These are phyloP conservation scores for Globisporangium abappressorium DNA, from an alignment of 352 stramenopile species.

Conservation along the genomic window DNA sequence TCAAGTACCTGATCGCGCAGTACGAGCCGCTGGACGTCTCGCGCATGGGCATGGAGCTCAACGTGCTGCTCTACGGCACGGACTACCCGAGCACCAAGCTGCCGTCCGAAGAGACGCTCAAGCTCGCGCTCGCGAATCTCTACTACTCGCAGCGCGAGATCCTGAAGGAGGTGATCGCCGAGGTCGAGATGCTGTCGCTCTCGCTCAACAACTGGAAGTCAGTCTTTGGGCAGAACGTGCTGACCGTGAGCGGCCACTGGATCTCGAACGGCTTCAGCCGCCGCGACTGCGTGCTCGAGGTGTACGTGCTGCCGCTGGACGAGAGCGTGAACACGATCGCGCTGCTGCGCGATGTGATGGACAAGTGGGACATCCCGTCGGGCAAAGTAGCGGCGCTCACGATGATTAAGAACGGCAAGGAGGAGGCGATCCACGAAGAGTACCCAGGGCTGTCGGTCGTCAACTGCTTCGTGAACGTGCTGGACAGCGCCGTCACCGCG, in stretches of 20 bases:
- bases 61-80: constrained; percentile 51
- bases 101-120: constrained; percentile 65
- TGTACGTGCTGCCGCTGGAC: constrained; percentile 72
- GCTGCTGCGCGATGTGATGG: constrained; percentile 73
- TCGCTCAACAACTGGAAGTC: constrained; percentile 84
- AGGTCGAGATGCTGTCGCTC: constrained; percentile 69
- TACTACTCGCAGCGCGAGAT: constrained; percentile 83
- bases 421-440: constrained; percentile 64
- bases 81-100: constrained; percentile 41
- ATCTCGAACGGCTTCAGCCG: constrained; percentile 72
- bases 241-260: constrained; percentile 79
- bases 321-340: constrained; percentile 78
- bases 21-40: constrained; percentile 73
- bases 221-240: constrained; percentile 71
- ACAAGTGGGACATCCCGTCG: constrained; percentile 78
- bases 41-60: constrained; percentile 62
- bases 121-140: constrained; percentile 64
- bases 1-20: constrained; percentile 77
- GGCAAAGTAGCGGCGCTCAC: constrained; percentile 70
- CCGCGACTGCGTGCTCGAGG: constrained; percentile 72
- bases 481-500: constrained; percentile 52
- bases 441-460: constrained; percentile 63
- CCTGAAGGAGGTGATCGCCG: constrained; percentile 72
- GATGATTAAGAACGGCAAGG: constrained; percentile 47
- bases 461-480: constrained; percentile 63